Evolutionary conservation across 2,329 filamentous ascomycete species (phyloP).

Genomic region (Fusarium agapanthi): DNA sequence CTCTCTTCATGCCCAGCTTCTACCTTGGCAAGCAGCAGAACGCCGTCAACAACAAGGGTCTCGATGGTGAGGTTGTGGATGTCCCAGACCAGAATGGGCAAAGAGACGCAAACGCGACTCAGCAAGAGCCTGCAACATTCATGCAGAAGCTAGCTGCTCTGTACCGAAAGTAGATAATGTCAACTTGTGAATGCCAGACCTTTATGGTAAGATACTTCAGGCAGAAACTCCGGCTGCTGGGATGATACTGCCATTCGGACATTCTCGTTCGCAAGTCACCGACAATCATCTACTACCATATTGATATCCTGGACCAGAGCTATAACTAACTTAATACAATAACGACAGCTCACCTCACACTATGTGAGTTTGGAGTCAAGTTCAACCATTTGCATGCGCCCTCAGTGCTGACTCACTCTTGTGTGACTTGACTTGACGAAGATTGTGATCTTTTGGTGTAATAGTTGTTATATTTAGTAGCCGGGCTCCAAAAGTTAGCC

Average conservation of each 20-base stretch:
- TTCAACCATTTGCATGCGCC: neutral
- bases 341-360: no score
- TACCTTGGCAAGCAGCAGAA: constrained; percentile 49
- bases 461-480: neutral
- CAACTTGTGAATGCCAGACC: rapidly evolving
- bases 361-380: neutral
- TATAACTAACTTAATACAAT: neutral
- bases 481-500: no score
- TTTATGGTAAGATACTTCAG: rapidly evolving
- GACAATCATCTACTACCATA: neutral
- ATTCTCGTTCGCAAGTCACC: rapidly evolving
- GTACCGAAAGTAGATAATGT: constrained; percentile 1
- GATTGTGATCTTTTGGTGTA: neutral
- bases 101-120: neutral
- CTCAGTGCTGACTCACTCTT: neutral
- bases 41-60: constrained; percentile 46
- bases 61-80: constrained; percentile 43
- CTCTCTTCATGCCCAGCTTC: constrained; percentile 54
- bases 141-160: constrained; percentile 14
- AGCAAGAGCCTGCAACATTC: neutral
- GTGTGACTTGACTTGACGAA: neutral
- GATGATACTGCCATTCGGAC: rapidly evolving
- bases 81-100: constrained; percentile 27
- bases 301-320: neutral
- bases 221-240: no score